A percentile compares a stretch with the other conserved stretches of the same genome.
These are phyloP conservation scores for Collybiopsis luxurians DNA, from an alignment of 768 basidiomycete species.

Conservation along the genomic window DNA sequence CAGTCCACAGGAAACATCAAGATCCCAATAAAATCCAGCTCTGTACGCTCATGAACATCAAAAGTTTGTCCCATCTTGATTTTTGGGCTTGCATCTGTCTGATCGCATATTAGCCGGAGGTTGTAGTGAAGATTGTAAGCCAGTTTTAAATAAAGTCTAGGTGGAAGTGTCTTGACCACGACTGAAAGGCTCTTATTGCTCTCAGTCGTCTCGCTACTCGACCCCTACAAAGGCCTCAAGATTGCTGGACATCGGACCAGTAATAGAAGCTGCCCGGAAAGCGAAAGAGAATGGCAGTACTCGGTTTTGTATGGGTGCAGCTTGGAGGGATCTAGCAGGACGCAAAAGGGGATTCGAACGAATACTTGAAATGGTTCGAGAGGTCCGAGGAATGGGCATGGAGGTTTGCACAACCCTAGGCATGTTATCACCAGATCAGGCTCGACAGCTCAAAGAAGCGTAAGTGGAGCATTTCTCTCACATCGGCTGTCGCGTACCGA, in stretches of 20 bases:
- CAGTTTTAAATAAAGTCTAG: neutral
- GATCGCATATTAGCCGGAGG: slow-evolving; percentile 68
- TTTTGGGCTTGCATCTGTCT: neutral
- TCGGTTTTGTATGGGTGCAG: slow-evolving; percentile 98
- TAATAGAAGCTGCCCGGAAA: slow-evolving; percentile 86
- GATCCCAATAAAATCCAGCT: slow-evolving; percentile 91
- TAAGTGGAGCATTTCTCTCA: slow-evolving; percentile 32
- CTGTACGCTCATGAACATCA: slow-evolving; percentile 98
- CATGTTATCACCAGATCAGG: slow-evolving; percentile 95
- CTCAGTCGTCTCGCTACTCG: slow-evolving; percentile 92
- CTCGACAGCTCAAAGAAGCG: slow-evolving; percentile 90
- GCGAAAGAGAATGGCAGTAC: slow-evolving; percentile 97
- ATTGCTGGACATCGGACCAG: slow-evolving; percentile 86
- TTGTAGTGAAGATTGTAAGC: slow-evolving; percentile 91
- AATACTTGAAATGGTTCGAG: slow-evolving; percentile 88
- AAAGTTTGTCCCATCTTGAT: slow-evolving; percentile 54
- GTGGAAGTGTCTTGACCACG: neutral
- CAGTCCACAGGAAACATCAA: slow-evolving; percentile 82
- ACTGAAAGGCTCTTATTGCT: slow-evolving; percentile 86
- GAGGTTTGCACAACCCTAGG: slow-evolving; percentile 99
- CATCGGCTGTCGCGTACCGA: no score
- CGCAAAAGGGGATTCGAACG: slow-evolving; percentile 91
- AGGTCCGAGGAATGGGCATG: slow-evolving; percentile 95
- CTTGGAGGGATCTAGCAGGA: slow-evolving; percentile 93
- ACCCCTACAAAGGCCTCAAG: slow-evolving; percentile 88